These are phyloP conservation scores for Geotrichum fermentans DNA, from an alignment of 1,139 yeast genomes.

Conservation along the genomic window DNA sequence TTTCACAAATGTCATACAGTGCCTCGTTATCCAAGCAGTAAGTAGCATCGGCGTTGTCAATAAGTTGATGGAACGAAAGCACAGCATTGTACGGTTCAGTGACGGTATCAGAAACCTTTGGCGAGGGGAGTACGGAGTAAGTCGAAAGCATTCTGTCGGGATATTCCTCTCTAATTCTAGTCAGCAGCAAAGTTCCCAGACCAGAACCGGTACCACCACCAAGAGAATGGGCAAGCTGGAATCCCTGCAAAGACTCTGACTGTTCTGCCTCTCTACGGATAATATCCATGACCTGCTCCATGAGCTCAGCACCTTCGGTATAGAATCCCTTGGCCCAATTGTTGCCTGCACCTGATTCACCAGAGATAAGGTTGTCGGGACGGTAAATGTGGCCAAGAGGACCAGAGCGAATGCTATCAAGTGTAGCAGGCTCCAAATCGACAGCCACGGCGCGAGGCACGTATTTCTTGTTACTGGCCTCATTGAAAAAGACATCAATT, in stretches of 20 bases:
- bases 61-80: slow-evolving; percentile 42
- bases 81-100: slow-evolving; percentile 45
- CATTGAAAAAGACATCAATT: slow-evolving; percentile 32
- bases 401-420: slow-evolving; percentile 43
- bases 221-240: slow-evolving; percentile 45
- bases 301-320: slow-evolving; percentile 46
- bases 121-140: slow-evolving; percentile 45
- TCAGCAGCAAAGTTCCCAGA: slow-evolving; percentile 42
- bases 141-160: slow-evolving; percentile 46
- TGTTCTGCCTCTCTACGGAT: slow-evolving; percentile 44
- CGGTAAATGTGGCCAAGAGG: slow-evolving; percentile 42
- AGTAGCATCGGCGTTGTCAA: slow-evolving; percentile 44
- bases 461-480: slow-evolving; percentile 40
- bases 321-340: slow-evolving; percentile 48
- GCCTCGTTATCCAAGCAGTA: slow-evolving; percentile 47
- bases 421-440: slow-evolving; percentile 46
- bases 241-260: slow-evolving; percentile 44
- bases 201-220: slow-evolving; percentile 49
- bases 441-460: slow-evolving; percentile 46
- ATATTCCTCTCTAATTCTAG: slow-evolving; percentile 42
- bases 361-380: slow-evolving; percentile 44
- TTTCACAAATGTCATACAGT: slow-evolving; percentile 42
- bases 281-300: slow-evolving; percentile 44
- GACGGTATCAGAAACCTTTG: slow-evolving; percentile 44
- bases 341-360: slow-evolving; percentile 45